Percentiles rank a stretch among this genome's conserved stretches.
phyloP scores from a whole-genome alignment of 805 yeast species.

The Candida peoriensis region DNA sequence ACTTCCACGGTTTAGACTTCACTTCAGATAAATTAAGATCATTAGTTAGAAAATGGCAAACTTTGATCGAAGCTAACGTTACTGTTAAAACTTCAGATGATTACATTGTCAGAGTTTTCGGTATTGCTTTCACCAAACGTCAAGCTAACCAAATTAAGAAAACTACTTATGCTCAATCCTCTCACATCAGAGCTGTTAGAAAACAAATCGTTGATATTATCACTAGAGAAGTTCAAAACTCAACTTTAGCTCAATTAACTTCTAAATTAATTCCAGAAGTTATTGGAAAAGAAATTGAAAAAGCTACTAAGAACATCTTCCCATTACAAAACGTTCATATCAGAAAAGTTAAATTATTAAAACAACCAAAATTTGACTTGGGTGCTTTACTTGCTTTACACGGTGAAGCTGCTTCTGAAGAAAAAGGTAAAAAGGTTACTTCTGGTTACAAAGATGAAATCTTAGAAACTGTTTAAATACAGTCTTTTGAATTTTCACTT shows the following conservation, averaged over 20 bases:
- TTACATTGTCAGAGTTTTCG: constrained; percentile 93
- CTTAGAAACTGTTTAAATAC: constrained; percentile 85
- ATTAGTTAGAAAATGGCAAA: constrained; percentile 98
- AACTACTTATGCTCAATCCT: constrained; percentile 96
- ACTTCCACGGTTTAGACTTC: constrained; percentile 99
- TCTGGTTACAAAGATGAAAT: constrained; percentile 98
- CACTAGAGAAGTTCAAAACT: constrained; percentile 93
- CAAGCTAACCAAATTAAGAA: constrained; percentile 95
- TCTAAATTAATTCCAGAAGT: constrained; percentile 98
- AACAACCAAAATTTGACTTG: constrained; percentile 98
- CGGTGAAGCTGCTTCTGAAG: constrained; percentile 92
- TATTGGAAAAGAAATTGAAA: constrained; percentile 97
- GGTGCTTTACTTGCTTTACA: constrained; percentile 95
- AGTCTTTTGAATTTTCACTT: constrained; percentile 1
- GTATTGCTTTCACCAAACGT: constrained; percentile 98
- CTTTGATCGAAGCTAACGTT: constrained; percentile 95
- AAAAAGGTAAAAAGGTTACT: constrained; percentile 95
- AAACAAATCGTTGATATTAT: constrained; percentile 95
- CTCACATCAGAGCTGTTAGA: constrained; percentile 96
- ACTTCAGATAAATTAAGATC: constrained; percentile 97
- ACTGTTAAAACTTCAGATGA: constrained; percentile 98
- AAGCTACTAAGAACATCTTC: constrained; percentile 89
- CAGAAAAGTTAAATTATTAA: constrained; percentile 97
- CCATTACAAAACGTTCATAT: constrained; percentile 98
- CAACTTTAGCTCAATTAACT: constrained; percentile 93